Evolutionary conservation across 257 asterid genomes (phyloP), one percentile per base, ranked within the genome.

Genomic region (Nicotiana sylvestris): DNA sequence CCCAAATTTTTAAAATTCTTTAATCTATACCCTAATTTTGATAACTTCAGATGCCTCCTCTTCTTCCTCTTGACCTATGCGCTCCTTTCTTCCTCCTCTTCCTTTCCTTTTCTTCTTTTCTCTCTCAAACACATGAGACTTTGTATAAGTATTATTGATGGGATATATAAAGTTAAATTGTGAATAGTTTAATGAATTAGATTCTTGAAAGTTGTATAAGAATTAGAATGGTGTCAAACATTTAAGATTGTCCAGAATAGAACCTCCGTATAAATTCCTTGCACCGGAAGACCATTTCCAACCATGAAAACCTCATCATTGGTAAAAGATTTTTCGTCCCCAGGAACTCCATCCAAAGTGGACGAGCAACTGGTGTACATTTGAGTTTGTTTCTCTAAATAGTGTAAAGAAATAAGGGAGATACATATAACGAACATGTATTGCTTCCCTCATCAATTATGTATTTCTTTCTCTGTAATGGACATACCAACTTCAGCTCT

Each of bases 271-370:
- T 86, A 96, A 88, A 96, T 87, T 82, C 98, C 99, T 93, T 96
- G 99, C 65, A 96, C 99, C 88, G 94, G 88, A 82, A 96, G 89
- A 90, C 96, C 86, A 86, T 89, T 88, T 32, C 99, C 99, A 64
- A 96, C 97, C 98, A 96, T 94, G 86, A 96, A 94, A 70, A 98
- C 98, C 87, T 94, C 99, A 66, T 96, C 99, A 56, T 88, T 93
- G 89, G 89, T 87, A 86, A 89, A 96, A 53, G 98, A 88, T 69
- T 90, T 91, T 87, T 91, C 97, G 79, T 96, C 99, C 76, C 86
- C 57, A 76, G 98, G 87, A 93, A 96, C 77, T 96, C 99, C 98
- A 96, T 96, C 98, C 97, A 96, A 68, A 96, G 97, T 51, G 99
- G 97, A 37, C 98, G 98, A 8, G 88, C 87, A 65, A 96, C 97